Base-by-base conservation (phyloP, 1,139 yeast species). In the Ogataea hybrid region DNA sequence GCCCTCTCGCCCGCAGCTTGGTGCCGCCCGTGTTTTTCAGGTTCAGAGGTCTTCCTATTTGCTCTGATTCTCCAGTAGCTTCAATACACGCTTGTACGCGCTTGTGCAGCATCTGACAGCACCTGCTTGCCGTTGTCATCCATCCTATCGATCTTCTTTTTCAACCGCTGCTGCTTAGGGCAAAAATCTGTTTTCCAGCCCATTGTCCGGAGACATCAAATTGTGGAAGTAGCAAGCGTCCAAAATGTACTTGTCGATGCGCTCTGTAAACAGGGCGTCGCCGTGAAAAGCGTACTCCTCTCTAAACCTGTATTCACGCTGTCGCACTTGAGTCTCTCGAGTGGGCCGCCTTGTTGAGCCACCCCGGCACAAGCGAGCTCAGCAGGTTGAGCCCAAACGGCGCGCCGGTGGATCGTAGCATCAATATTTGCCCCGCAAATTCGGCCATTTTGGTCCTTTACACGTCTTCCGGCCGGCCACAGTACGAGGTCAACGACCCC, bases 401-500 rank as follows among this genome's bases (percentile, higher is more conserved):
- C 69, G 14, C 69, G 70, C 61, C 90, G 97, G 61, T 89, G 95
- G 34, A 94, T 70, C 35, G 92, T 77, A 0, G 96, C 97, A 43
- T 85, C 84, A 12, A 92, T 74, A 53, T 90, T 79, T 25, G 75
- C 71, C 30, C 72, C 69, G n/a, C n/a, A n/a, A n/a, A n/a, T 15
- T 78, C 74, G 14, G 56, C 61, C 12, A 63, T 57, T 15, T 77
- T 61, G 29, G 73, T 74, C 2, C 77, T 73, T 10, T 70, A 14
- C 14, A 14, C 14, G 14, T 14, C 14, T 2, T 14, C 14, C 14
- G 14, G 14, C 14, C 14, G 14, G 5, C 96, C 96, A 49, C 87
- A n/a, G n/a, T n/a, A 70, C 97, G 97, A 94, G 2, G 97, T 86
- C 41, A 92, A 61, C 0, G 97, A 88, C 0, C 86, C 70, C 62